Conservation (phyloP, 2,329 filamentous ascomycete genomes). For the Fusarium sp. region DNA sequence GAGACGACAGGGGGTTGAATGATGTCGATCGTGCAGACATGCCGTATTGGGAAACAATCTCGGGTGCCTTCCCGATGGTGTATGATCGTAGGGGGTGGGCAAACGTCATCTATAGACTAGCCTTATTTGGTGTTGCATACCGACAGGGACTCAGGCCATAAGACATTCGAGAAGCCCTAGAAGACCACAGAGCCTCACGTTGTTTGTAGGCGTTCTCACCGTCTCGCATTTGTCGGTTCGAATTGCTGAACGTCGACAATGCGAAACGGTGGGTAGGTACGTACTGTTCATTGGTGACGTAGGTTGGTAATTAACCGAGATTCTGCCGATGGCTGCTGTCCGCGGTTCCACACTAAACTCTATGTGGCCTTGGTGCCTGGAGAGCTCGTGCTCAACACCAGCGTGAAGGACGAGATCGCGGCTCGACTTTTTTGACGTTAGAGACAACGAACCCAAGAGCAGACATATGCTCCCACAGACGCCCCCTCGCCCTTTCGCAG, state of each 20-base stretch:
- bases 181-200: background rate
- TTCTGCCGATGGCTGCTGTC: slow-evolving; percentile 20
- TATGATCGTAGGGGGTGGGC: background rate
- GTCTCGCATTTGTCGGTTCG: background rate
- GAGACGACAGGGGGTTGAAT: background rate
- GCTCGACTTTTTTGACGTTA: background rate
- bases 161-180: background rate
- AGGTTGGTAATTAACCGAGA: slow-evolving; percentile 28
- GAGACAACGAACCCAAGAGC: rapidly evolving
- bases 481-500: rapidly evolving
- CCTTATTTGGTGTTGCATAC: background rate
- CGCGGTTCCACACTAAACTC: slow-evolving; percentile 12
- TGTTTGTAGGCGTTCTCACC: background rate
- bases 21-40: background rate
- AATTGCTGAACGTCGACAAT: too few relatives aligned
- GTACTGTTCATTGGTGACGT: slow-evolving; percentile 14
- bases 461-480: background rate
- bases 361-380: slow-evolving; percentile 29
- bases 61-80: background rate
- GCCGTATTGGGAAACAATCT: background rate
- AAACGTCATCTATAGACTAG: background rate
- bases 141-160: background rate
- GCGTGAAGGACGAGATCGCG: slow-evolving; percentile 2
- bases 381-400: slow-evolving; percentile 31
- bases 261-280: too few relatives aligned